Conservation (phyloP, 2,329 filamentous ascomycete species). For the Aspergillus clavatus region DNA sequence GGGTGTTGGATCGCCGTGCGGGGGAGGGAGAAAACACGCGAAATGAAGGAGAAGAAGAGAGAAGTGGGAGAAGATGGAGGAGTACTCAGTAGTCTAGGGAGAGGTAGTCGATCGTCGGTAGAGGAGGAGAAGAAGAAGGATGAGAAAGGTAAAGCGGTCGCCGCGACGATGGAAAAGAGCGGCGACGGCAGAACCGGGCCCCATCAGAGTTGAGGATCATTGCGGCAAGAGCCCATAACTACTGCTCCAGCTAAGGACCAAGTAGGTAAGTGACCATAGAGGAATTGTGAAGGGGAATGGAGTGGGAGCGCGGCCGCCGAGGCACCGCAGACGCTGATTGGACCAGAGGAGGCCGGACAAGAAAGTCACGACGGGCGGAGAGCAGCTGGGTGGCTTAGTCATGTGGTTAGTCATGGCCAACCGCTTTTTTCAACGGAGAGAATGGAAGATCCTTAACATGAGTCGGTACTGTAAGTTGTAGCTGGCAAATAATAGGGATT, state of each 20-base stretch:
- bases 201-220: conserved; percentile 23
- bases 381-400: conserved; percentile 9
- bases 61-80: not conserved
- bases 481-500: no score
- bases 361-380: conserved; percentile 21
- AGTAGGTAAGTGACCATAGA: not conserved
- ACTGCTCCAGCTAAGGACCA: no score
- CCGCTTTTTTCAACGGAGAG: no score
- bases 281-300: not conserved
- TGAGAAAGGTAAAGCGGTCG: conserved; percentile 35
- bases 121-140: conserved; percentile 14
- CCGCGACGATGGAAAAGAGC: conserved; percentile 12
- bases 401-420: no score
- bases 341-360: conserved; percentile 31
- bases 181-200: conserved; percentile 23
- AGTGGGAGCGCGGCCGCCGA: conserved; percentile 32
- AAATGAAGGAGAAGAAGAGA: conserved; percentile 13
- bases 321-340: conserved; percentile 29
- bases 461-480: no score
- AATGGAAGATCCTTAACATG: no score
- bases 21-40: conserved; percentile 9
- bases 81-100: no score
- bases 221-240: conserved; percentile 24
- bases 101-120: no score
- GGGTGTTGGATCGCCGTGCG: conserved; percentile 1